Conservation (phyloP, 441 rosid genomes). For the Gossypium trilobum region DNA sequence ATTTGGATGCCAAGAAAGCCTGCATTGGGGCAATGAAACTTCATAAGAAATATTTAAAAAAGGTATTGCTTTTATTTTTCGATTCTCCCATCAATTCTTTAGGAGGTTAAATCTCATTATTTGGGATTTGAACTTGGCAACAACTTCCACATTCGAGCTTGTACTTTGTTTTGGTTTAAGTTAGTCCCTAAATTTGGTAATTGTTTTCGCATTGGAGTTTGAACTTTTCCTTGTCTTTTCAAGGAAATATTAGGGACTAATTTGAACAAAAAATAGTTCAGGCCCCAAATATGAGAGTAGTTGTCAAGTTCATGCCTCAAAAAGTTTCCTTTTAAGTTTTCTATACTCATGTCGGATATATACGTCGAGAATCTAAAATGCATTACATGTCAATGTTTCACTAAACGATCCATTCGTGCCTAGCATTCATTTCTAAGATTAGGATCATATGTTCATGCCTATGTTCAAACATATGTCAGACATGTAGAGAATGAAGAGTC, state of each 20-base stretch:
- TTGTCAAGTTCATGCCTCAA: too few relatives aligned
- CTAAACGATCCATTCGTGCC: background rate
- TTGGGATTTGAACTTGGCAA: too few relatives aligned
- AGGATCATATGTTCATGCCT: background rate
- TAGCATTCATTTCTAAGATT: background rate
- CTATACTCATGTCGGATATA: background rate
- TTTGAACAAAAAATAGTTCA: too few relatives aligned
- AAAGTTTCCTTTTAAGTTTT: background rate
- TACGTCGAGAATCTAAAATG: background rate
- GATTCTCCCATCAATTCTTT: background rate
- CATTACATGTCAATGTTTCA: background rate
- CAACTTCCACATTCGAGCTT: too few relatives aligned
- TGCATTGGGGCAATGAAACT: slow-evolving; percentile 89
- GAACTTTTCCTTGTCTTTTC: too few relatives aligned
- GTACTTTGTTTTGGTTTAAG: too few relatives aligned
- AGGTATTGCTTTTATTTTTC: slow-evolving; percentile 32
- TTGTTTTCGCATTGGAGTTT: too few relatives aligned
- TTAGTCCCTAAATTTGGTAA: too few relatives aligned
- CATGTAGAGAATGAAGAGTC: background rate
- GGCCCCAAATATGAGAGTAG: too few relatives aligned
- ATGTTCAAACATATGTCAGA: background rate
- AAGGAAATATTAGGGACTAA: too few relatives aligned
- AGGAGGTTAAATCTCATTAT: too few relatives aligned
- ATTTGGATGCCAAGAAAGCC: slow-evolving; percentile 82
- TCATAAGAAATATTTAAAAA: slow-evolving; percentile 80